A percentile compares a stretch with the other conserved stretches of the same genome.
Conservation (phyloP, 2,329 filamentous ascomycete genomes). For the Cadophora luteo-olivacea region DNA sequence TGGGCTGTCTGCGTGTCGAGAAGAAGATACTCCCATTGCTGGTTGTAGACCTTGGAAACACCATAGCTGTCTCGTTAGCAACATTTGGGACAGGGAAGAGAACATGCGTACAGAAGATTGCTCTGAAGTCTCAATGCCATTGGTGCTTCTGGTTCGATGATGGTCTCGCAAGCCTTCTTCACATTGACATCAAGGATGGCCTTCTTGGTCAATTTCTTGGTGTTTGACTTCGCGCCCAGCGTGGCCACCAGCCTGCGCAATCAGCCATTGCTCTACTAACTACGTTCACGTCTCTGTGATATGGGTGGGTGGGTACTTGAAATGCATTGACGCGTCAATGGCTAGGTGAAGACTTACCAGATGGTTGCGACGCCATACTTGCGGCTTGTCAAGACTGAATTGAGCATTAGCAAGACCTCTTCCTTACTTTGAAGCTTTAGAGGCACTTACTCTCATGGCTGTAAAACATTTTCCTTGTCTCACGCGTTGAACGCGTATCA, state of each 20-base stretch:
- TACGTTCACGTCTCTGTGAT: not conserved
- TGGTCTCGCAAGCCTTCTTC: slow-evolving; percentile 85
- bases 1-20: slow-evolving; percentile 79
- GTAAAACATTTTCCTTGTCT: slow-evolving; percentile 78
- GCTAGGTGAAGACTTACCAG: slow-evolving; percentile 65
- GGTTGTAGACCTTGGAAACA: slow-evolving; percentile 81
- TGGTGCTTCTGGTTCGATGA: slow-evolving; percentile 82
- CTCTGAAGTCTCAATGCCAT: slow-evolving; percentile 90
- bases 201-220: slow-evolving; percentile 80
- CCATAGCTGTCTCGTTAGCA: slow-evolving; percentile 64
- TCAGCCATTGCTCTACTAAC: slow-evolving; percentile 1
- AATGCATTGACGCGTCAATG: not conserved
- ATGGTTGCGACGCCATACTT: slow-evolving; percentile 94
- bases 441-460: slow-evolving; percentile 82
- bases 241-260: slow-evolving; percentile 84
- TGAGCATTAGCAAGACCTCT: slow-evolving; percentile 48
- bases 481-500: slow-evolving; percentile 14
- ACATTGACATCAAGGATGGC: slow-evolving; percentile 90
- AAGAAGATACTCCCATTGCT: slow-evolving; percentile 88
- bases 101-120: slow-evolving; percentile 71
- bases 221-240: slow-evolving; percentile 73
- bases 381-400: slow-evolving; percentile 76
- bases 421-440: not conserved
- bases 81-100: not conserved
- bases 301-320: not conserved